phyloP scores from a whole-genome alignment of 495 filamentous ascomycete genomes.

The Cenococcum geophilum region DNA sequence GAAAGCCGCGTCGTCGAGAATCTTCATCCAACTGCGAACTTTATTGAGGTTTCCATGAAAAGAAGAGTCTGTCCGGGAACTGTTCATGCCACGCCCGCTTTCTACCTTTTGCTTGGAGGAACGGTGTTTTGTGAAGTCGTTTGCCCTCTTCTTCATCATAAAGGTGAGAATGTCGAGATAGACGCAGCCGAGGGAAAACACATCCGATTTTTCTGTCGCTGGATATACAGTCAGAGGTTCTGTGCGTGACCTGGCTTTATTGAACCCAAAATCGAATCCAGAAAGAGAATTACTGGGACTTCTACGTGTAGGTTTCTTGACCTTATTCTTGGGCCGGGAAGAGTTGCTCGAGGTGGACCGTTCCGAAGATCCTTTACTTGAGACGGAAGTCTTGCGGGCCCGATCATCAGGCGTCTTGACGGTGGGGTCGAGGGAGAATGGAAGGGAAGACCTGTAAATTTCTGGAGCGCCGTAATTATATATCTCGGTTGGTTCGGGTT shows the following conservation, averaged over 20 bases:
- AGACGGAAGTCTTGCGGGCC: slow-evolving; percentile 23
- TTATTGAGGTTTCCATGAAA: slow-evolving; percentile 79
- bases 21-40: slow-evolving; percentile 69
- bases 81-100: slow-evolving; percentile 9
- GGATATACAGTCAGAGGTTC: slow-evolving; percentile 15
- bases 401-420: background rate
- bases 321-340: slow-evolving; percentile 17
- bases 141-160: slow-evolving; percentile 64
- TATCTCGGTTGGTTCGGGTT: slow-evolving; percentile 61
- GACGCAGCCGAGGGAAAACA: slow-evolving; percentile 71
- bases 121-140: slow-evolving; percentile 68
- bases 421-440: background rate
- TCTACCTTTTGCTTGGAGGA: slow-evolving; percentile 55
- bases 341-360: slow-evolving; percentile 16
- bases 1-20: slow-evolving; percentile 47
- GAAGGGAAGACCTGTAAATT: slow-evolving; percentile 12
- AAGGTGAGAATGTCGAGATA: slow-evolving; percentile 65
- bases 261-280: slow-evolving; percentile 30
- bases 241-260: slow-evolving; percentile 14
- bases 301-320: slow-evolving; percentile 7
- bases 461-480: slow-evolving; percentile 90
- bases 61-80: slow-evolving; percentile 50
- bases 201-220: slow-evolving; percentile 48
- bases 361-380: slow-evolving; percentile 22
- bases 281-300: slow-evolving; percentile 21